A percentile compares a stretch with the other conserved stretches of the same genome.
phyloP scores from a whole-genome alignment of 331 rosid species.

The Arachis monticola region DNA sequence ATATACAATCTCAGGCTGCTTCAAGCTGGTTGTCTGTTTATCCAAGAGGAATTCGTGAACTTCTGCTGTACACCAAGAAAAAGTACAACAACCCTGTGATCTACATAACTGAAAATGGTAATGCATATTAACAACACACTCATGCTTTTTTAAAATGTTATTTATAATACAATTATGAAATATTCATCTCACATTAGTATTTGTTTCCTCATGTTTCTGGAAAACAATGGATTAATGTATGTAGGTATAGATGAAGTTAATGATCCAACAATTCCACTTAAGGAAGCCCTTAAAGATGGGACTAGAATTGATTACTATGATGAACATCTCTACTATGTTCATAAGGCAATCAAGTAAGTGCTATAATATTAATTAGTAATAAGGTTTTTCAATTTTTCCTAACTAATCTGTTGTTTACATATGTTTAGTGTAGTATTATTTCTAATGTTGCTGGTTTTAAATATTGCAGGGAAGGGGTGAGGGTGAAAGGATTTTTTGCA shows the following conservation, averaged over 20 bases:
- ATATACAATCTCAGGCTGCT: constrained; percentile 20
- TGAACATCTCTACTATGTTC: constrained; percentile 30
- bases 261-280: constrained; percentile 35
- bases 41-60: constrained; percentile 28
- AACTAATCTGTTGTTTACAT: background rate
- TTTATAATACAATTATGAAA: no score
- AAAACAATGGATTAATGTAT: background rate
- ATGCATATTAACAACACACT: background rate
- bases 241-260: constrained; percentile 32
- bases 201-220: background rate
- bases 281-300: constrained; percentile 31
- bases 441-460: background rate
- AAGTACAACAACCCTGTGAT: constrained; percentile 50
- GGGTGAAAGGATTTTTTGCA: constrained; percentile 53
- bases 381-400: background rate
- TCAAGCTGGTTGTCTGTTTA: constrained; percentile 30
- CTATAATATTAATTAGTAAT: background rate
- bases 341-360: constrained; percentile 32
- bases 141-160: no score
- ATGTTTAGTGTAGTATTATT: background rate
- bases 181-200: background rate
- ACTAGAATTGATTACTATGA: constrained; percentile 26
- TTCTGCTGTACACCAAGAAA: constrained; percentile 21
- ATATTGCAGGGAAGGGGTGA: constrained; percentile 29
- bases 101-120: constrained; percentile 65